A percentile compares a stretch with the other conserved stretches of the same genome.
Evolutionary conservation across 331 rosid genomes (phyloP).

Genomic region (Rosa hybrid): DNA sequence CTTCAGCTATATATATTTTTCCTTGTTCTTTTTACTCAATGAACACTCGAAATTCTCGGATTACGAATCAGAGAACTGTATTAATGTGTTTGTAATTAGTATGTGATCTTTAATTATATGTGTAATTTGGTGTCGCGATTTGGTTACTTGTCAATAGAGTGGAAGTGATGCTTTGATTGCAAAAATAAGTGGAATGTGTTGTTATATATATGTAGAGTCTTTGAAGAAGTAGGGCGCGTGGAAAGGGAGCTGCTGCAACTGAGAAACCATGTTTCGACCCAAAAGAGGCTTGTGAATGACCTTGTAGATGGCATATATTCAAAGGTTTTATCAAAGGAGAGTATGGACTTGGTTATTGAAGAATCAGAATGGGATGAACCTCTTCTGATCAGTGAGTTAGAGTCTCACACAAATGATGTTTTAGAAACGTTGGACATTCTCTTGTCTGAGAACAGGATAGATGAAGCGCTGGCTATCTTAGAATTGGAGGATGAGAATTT

Average conservation of each 20-base stretch:
- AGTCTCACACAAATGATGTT: slow-evolving; percentile 41
- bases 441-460: slow-evolving; percentile 54
- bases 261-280: slow-evolving; percentile 50
- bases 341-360: slow-evolving; percentile 31
- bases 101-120: not conserved
- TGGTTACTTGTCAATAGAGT: not conserved
- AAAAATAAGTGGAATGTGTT: not conserved
- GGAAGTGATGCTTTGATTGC: not conserved
- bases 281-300: slow-evolving; percentile 45
- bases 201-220: slow-evolving; percentile 46
- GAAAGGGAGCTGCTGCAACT: slow-evolving; percentile 58
- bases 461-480: slow-evolving; percentile 52
- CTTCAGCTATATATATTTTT: not conserved
- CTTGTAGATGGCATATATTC: slow-evolving; percentile 51
- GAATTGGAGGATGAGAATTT: slow-evolving; percentile 52
- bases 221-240: slow-evolving; percentile 53
- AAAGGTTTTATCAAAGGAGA: slow-evolving; percentile 36
- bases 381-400: slow-evolving; percentile 36
- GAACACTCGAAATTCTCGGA: not conserved
- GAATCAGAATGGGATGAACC: slow-evolving; percentile 23
- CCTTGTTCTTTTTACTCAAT: not conserved
- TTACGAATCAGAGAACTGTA: not conserved
- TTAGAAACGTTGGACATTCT: slow-evolving; percentile 56
- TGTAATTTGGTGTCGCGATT: not conserved
- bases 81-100: not conserved